Evolutionary conservation across 495 filamentous ascomycete genomes (phyloP).

Genomic region (Neurospora intermedia): DNA sequence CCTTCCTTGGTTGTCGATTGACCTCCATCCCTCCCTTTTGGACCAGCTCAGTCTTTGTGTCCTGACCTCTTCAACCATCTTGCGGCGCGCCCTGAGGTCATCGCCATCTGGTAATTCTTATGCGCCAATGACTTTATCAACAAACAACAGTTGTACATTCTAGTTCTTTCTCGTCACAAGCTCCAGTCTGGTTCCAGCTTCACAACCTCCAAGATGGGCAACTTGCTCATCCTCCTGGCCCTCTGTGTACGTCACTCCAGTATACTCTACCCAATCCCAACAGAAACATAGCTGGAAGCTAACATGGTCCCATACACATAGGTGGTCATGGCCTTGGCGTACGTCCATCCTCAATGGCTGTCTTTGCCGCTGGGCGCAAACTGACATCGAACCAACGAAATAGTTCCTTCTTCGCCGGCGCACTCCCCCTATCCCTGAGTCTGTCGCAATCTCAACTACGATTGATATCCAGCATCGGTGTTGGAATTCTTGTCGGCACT

Average conservation of each 20-base stretch:
- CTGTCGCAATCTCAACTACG: slow-evolving; percentile 83
- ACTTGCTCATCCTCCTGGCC: slow-evolving; percentile 74
- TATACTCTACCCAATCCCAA: not conserved
- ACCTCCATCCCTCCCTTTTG: not conserved
- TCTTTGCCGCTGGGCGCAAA: slow-evolving; percentile 11
- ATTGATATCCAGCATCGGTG: slow-evolving; percentile 82
- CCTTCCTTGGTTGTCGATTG: not conserved
- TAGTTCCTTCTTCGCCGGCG: slow-evolving; percentile 92
- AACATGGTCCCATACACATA: slow-evolving; percentile 11
- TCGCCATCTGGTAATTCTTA: not conserved
- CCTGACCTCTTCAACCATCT: not conserved
- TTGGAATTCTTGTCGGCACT: slow-evolving; percentile 89
- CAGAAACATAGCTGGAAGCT: slow-evolving; percentile 12
- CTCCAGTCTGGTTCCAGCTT: not conserved
- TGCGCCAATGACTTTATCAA: slow-evolving; percentile 1
- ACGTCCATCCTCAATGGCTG: slow-evolving; percentile 24
- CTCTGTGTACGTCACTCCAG: slow-evolving; percentile 41
- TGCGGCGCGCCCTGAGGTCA: not conserved
- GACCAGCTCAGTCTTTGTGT: not conserved
- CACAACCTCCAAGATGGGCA: slow-evolving; percentile 44
- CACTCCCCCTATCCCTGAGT: slow-evolving; percentile 80
- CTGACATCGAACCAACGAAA: slow-evolving; percentile 8
- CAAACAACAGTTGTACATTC: not conserved
- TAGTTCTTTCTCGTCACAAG: not conserved
- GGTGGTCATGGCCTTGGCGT: slow-evolving; percentile 93